These are phyloP conservation scores for Tuber microsphaerosporum DNA, from an alignment of 495 filamentous ascomycete genomes.

Conservation along the genomic window DNA sequence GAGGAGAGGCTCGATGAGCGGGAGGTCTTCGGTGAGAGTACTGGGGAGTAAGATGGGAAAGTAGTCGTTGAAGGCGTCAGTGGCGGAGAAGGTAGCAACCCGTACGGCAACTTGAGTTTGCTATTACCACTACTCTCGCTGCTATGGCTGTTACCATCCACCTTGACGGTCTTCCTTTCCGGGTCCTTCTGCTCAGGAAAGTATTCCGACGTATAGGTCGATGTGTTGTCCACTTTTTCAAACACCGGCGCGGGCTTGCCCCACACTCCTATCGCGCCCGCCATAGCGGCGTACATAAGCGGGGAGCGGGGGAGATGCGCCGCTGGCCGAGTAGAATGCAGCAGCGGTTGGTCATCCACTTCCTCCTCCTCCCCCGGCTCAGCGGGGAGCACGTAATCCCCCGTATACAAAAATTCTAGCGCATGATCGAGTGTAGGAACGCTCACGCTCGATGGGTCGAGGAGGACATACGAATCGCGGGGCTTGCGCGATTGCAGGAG, in stretches of 20 bases:
- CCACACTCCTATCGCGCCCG: constrained; percentile 31
- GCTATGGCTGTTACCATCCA: neutral
- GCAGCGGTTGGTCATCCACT: constrained; percentile 12
- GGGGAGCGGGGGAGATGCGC: constrained; percentile 30
- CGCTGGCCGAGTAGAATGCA: constrained; percentile 18
- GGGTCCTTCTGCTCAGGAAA: constrained; percentile 7
- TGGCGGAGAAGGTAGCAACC: constrained; percentile 20
- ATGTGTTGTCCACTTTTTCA: constrained; percentile 19
- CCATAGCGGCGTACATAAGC: constrained; percentile 29
- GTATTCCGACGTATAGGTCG: constrained; percentile 23
- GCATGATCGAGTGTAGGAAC: constrained; percentile 23
- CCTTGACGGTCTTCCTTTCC: constrained; percentile 6
- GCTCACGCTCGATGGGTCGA: constrained; percentile 18
- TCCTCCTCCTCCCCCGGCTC: constrained; percentile 17
- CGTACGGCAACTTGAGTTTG: constrained; percentile 8
- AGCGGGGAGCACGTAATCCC: constrained; percentile 21
- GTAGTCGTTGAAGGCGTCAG: constrained; percentile 15
- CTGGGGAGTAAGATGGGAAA: constrained; percentile 18
- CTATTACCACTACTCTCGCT: neutral
- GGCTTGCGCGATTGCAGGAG: constrained; percentile 24
- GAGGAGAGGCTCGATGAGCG: neutral
- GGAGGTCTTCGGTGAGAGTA: constrained; percentile 15
- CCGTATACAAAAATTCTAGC: constrained; percentile 32
- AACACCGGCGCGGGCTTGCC: constrained; percentile 29
- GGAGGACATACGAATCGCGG: constrained; percentile 22